phyloP scores from a whole-genome alignment of 164 flowering plant species.

The Protea cynaroides region DNA sequence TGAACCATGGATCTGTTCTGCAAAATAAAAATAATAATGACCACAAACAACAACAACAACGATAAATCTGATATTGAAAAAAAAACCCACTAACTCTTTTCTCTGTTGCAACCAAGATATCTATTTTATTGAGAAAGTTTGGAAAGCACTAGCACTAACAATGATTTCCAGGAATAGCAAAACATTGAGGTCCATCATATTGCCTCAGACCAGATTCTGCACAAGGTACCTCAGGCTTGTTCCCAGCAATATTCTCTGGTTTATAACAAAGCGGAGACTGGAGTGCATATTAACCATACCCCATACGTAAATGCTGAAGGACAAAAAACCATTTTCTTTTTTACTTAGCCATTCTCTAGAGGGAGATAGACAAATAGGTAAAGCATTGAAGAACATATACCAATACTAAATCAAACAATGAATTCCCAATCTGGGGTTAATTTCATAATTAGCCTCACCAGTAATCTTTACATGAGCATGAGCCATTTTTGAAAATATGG shows the following conservation, averaged over 20 bases:
- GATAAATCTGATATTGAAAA: too few relatives aligned
- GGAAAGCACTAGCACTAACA: slow-evolving; percentile 44
- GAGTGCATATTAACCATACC: slow-evolving; percentile 90
- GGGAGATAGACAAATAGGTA: too few relatives aligned
- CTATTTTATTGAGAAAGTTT: background rate
- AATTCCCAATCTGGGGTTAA: too few relatives aligned
- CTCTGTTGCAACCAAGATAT: too few relatives aligned
- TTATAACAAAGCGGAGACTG: slow-evolving; percentile 94
- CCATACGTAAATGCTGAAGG: slow-evolving; percentile 94
- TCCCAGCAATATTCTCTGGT: slow-evolving; percentile 73
- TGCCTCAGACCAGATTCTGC: slow-evolving; percentile 60
- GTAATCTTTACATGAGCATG: slow-evolving; percentile 32
- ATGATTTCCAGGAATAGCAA: slow-evolving; percentile 97
- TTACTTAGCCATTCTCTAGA: too few relatives aligned
- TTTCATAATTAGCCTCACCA: slow-evolving; percentile 16
- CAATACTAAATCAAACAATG: too few relatives aligned
- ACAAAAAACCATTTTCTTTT: too few relatives aligned
- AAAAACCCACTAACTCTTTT: too few relatives aligned
- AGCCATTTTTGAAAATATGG: slow-evolving; percentile 26
- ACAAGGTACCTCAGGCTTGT: slow-evolving; percentile 86
- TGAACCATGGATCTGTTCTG: too few relatives aligned
- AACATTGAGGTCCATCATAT: slow-evolving; percentile 95
- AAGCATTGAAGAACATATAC: too few relatives aligned
- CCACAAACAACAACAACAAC: too few relatives aligned
- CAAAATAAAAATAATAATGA: too few relatives aligned